phyloP scores from a whole-genome alignment of 371 early-diverging fungal genomes.

The Coemansia sp. region DNA sequence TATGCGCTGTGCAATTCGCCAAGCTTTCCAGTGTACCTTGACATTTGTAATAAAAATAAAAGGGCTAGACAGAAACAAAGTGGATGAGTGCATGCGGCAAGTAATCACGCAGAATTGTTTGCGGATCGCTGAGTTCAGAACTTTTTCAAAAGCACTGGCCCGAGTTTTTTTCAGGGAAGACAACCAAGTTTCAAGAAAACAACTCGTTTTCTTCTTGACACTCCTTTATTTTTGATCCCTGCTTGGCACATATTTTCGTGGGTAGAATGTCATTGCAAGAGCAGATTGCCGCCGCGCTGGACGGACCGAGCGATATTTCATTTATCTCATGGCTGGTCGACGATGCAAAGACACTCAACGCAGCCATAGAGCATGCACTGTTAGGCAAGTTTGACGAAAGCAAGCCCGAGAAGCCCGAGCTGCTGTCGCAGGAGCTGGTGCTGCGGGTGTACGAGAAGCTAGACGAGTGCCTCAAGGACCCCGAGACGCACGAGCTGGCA shows the following conservation, averaged over 20 bases:
- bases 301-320: slow-evolving; percentile 19
- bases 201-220: neutral
- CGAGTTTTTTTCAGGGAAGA: neutral
- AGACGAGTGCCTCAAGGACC: slow-evolving; percentile 26
- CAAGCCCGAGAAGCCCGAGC: neutral
- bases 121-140: neutral
- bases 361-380: slow-evolving; percentile 21
- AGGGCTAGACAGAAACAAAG: neutral
- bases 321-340: slow-evolving; percentile 29
- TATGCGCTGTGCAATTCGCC: slow-evolving; percentile 35
- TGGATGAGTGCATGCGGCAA: neutral
- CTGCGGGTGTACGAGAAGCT: slow-evolving; percentile 38
- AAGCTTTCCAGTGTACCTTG: slow-evolving; percentile 27
- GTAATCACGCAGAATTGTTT: neutral
- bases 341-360: slow-evolving; percentile 9
- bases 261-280: slow-evolving; percentile 9
- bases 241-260: neutral
- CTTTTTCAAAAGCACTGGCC: neutral
- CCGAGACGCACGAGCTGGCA: slow-evolving; percentile 20
- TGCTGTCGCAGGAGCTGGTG: slow-evolving; percentile 18
- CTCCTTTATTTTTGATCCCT: neutral
- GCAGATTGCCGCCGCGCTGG: slow-evolving; percentile 18
- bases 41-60: slow-evolving; percentile 17
- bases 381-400: slow-evolving; percentile 11
- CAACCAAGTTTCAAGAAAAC: no score